Conservation (phyloP, 2,329 filamentous ascomycete genomes). For the Alternaria sp. region DNA sequence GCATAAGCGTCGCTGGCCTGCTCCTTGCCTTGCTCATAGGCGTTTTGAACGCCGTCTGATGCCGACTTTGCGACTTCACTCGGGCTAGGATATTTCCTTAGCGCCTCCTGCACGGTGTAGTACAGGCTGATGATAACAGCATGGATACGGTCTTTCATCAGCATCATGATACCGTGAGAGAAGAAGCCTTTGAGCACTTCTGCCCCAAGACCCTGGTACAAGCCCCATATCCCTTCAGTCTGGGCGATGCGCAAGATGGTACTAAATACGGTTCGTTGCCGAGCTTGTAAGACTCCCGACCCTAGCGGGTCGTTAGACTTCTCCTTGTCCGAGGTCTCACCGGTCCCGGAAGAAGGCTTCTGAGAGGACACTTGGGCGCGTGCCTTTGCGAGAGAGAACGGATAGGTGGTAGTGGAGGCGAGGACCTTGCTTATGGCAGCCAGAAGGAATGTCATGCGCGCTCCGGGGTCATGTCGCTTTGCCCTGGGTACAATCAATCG, state of each 20-base stretch:
- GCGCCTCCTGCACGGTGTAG: constrained; percentile 66
- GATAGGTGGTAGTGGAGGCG: constrained; percentile 81
- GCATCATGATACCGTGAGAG: constrained; percentile 85
- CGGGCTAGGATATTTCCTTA: constrained; percentile 53
- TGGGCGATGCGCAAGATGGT: constrained; percentile 66
- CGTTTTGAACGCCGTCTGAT: constrained; percentile 40
- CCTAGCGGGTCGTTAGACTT: constrained; percentile 35
- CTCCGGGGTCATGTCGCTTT: constrained; percentile 62
- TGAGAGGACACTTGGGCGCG: constrained; percentile 70
- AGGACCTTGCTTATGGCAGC: constrained; percentile 81
- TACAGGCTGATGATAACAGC: constrained; percentile 75
- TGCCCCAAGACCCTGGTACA: constrained; percentile 79
- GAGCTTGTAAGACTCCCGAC: constrained; percentile 35
- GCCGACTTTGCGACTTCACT: constrained; percentile 51
- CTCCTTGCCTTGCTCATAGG: constrained; percentile 46
- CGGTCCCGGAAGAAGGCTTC: constrained; percentile 41
- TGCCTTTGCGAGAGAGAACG: constrained; percentile 84
- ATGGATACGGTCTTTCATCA: constrained; percentile 82
- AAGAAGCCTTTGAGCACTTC: constrained; percentile 86
- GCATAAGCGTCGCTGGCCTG: constrained; percentile 31
- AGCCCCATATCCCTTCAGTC: constrained; percentile 70
- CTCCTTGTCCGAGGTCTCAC: constrained; percentile 42
- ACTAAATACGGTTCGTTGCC: constrained; percentile 66
- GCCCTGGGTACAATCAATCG: constrained; percentile 64
- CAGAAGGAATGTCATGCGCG: constrained; percentile 67